Evolutionary conservation across 2,329 filamentous ascomycete species (phyloP).

Genomic region (Samsoniella hepiali): DNA sequence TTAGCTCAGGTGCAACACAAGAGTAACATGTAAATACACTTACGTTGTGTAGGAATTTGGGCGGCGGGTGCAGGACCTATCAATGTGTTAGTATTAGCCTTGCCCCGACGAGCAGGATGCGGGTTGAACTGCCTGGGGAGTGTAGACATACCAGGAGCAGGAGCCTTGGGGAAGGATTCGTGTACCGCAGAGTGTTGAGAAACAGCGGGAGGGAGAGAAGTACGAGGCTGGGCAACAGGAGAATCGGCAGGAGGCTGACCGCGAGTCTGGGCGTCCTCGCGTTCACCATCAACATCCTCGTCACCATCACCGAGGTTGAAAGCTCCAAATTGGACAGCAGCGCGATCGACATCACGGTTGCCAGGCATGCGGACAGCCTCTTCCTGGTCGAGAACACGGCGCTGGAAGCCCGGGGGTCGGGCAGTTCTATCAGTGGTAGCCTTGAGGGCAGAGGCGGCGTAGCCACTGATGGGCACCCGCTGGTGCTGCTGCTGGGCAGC

Average conservation of each 20-base stretch:
- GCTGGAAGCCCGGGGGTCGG: slow-evolving; percentile 76
- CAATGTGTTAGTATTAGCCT: not conserved
- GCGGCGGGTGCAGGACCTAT: not conserved
- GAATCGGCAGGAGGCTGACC: slow-evolving; percentile 92
- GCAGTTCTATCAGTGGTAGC: slow-evolving; percentile 60
- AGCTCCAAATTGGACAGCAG: slow-evolving; percentile 93
- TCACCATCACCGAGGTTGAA: slow-evolving; percentile 83
- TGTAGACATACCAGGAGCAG: slow-evolving; percentile 42
- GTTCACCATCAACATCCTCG: slow-evolving; percentile 88
- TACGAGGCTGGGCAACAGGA: slow-evolving; percentile 78
- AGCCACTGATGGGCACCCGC: slow-evolving; percentile 63
- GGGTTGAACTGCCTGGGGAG: not conserved
- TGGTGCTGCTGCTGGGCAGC: slow-evolving; percentile 61
- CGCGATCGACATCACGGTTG: slow-evolving; percentile 89
- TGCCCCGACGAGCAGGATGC: not conserved
- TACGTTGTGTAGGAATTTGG: slow-evolving; percentile 27
- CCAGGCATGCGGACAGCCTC: slow-evolving; percentile 98
- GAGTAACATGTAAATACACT: slow-evolving; percentile 12
- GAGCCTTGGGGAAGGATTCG: slow-evolving; percentile 56
- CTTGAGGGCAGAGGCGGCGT: slow-evolving; percentile 78
- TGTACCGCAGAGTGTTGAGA: slow-evolving; percentile 52
- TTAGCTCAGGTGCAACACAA: not conserved
- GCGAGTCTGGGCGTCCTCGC: slow-evolving; percentile 92
- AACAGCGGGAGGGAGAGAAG: slow-evolving; percentile 81
- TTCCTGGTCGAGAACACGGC: slow-evolving; percentile 88